Conservation (phyloP, 2,329 filamentous ascomycete species). For the Cladosporium austrohemisphaericum region DNA sequence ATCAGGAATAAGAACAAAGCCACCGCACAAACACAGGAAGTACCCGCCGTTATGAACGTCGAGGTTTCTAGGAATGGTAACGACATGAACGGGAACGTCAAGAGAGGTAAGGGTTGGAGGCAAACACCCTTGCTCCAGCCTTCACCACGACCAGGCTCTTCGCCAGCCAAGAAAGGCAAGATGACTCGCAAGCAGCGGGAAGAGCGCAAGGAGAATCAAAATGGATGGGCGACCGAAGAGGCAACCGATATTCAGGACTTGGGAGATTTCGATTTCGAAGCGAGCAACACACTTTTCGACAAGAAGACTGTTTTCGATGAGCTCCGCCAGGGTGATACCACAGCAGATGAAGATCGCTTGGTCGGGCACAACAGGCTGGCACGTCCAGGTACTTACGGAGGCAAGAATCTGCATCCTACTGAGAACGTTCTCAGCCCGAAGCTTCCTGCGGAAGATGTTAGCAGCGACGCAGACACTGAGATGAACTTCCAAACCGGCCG, state of each 20-base stretch:
- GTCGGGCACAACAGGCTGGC: conserved; percentile 78
- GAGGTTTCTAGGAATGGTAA: conserved; percentile 37
- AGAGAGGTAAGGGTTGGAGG: conserved; percentile 62
- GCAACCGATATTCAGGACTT: conserved; percentile 90
- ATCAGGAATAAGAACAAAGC: conserved; percentile 19
- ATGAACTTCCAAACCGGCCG: conserved; percentile 33
- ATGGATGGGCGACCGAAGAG: conserved; percentile 94
- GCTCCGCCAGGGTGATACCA: conserved; percentile 80
- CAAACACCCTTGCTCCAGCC: conserved; percentile 66
- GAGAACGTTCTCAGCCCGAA: conserved; percentile 79
- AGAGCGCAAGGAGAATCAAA: conserved; percentile 53
- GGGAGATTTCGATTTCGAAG: conserved; percentile 91
- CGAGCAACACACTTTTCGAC: conserved; percentile 88
- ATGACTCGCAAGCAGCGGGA: conserved; percentile 46
- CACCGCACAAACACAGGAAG: conserved; percentile 19
- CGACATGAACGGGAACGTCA: conserved; percentile 35
- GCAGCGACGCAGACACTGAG: conserved; percentile 35
- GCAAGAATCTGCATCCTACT: conserved; percentile 86
- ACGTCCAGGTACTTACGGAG: conserved; percentile 52
- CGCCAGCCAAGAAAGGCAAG: conserved; percentile 30
- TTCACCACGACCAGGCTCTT: conserved; percentile 45
- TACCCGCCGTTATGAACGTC: conserved; percentile 31
- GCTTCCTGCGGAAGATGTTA: conserved; percentile 27
- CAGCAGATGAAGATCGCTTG: conserved; percentile 85
- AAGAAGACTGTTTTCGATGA: conserved; percentile 89